Percentiles rank a stretch among this genome's conserved stretches.
These are phyloP conservation scores for Phialocephala subalpina DNA, from an alignment of 2,329 filamentous ascomycete genomes.

Conservation along the genomic window DNA sequence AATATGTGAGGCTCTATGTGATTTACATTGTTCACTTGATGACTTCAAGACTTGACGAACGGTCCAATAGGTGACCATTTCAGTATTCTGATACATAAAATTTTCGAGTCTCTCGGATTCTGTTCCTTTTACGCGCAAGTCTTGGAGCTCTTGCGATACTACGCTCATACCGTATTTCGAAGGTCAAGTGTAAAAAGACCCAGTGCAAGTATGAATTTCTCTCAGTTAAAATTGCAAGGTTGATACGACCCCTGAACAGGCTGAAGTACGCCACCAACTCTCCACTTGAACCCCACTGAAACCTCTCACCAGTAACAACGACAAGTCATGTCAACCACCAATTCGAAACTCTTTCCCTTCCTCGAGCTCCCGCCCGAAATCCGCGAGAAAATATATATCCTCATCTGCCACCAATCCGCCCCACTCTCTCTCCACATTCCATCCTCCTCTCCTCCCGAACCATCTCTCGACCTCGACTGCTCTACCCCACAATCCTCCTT, in stretches of 20 bases:
- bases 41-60: too few species aligned
- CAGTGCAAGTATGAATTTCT: too few species aligned
- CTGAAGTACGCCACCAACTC: not conserved
- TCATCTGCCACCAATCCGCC: conserved; percentile 21
- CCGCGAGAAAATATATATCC: conserved; percentile 38
- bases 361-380: conserved; percentile 42
- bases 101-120: too few species aligned
- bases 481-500: conserved; percentile 16
- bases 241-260: not conserved
- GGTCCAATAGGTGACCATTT: too few species aligned
- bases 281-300: not conserved
- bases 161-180: too few species aligned
- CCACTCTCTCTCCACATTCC: conserved; percentile 18
- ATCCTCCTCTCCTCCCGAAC: not conserved
- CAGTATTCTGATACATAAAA: too few species aligned
- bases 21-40: not conserved
- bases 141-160: too few species aligned
- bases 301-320: not conserved
- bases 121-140: too few species aligned
- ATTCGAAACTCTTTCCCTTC: conserved; percentile 33
- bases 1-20: conserved; percentile 7
- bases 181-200: too few species aligned
- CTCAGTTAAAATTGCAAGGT: not conserved
- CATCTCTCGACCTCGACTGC: not conserved
- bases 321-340: conserved; percentile 7